A percentile compares a stretch with the other conserved stretches of the same genome.
phyloP scores from a whole-genome alignment of 2,329 filamentous ascomycete species.

The Lachnellula subtilissima region DNA sequence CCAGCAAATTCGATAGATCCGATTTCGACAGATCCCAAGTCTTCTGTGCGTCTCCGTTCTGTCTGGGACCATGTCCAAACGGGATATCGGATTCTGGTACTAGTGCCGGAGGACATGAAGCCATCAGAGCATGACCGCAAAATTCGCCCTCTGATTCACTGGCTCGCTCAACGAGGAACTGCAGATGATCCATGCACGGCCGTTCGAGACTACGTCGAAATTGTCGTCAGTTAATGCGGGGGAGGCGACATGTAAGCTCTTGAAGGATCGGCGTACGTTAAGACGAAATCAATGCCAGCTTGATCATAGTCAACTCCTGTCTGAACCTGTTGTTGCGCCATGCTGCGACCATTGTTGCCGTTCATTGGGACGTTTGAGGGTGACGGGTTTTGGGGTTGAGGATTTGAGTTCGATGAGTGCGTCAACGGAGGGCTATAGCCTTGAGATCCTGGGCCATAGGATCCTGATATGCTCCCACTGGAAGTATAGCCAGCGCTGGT shows the following conservation, averaged over 20 bases:
- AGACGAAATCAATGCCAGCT: conserved; percentile 82
- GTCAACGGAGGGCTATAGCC: conserved; percentile 26
- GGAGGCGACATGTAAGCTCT: conserved; percentile 63
- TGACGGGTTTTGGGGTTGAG: conserved; percentile 7
- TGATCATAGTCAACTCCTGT: conserved; percentile 67
- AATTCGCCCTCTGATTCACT: conserved; percentile 59
- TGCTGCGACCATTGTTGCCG: conserved; percentile 17
- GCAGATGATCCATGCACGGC: conserved; percentile 88
- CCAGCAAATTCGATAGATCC: conserved; percentile 75
- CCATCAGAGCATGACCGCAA: conserved; percentile 91
- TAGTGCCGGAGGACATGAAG: conserved; percentile 67
- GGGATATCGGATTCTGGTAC: conserved; percentile 45
- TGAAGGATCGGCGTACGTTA: conserved; percentile 71
- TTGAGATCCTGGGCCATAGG: conserved; percentile 48
- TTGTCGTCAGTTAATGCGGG: conserved; percentile 46
- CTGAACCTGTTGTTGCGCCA: conserved; percentile 26
- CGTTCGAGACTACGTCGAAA: conserved; percentile 66
- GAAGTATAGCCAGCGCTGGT: conserved; percentile 45
- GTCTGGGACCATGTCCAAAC: conserved; percentile 41
- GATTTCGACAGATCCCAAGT: conserved; percentile 75
- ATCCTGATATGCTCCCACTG: conserved; percentile 56
- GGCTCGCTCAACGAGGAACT: conserved; percentile 64
- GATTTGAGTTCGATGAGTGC: conserved; percentile 15
- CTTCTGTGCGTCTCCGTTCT: conserved; percentile 36
- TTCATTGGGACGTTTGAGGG: not conserved